Evolutionary conservation across 495 filamentous ascomycete species (phyloP).

Genomic region (Sordaria brevicollis): DNA sequence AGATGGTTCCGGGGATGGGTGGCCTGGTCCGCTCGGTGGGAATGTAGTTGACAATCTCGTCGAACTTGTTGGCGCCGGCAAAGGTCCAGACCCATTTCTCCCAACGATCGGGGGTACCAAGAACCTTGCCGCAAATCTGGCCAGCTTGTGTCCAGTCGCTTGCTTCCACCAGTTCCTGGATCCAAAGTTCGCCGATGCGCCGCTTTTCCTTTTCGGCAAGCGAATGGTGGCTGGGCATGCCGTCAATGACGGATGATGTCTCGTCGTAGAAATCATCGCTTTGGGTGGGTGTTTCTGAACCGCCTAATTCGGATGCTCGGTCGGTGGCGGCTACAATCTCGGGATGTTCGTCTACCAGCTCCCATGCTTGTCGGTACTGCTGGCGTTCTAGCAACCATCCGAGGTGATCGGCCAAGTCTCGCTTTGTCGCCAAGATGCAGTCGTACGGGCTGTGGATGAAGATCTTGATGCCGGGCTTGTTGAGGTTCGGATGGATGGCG

Average conservation of each 20-base stretch:
- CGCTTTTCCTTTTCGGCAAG: constrained; percentile 82
- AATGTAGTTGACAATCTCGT: constrained; percentile 80
- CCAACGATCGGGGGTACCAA: constrained; percentile 72
- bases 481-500: constrained; percentile 34
- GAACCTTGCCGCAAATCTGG: constrained; percentile 64
- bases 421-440: constrained; percentile 74
- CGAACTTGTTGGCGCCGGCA: constrained; percentile 68
- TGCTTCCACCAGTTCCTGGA: constrained; percentile 66
- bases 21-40: constrained; percentile 65
- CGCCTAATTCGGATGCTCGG: constrained; percentile 7
- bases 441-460: constrained; percentile 96
- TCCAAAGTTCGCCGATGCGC: constrained; percentile 84
- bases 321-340: constrained; percentile 46
- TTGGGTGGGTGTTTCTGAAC: constrained; percentile 31
- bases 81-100: constrained; percentile 92
- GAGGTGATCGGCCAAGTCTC: constrained; percentile 76
- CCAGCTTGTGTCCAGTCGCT: constrained; percentile 71
- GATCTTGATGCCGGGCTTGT: constrained; percentile 71
- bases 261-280: constrained; percentile 76
- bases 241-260: constrained; percentile 50
- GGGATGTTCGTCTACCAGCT: constrained; percentile 74
- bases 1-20: constrained; percentile 69
- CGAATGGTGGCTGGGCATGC: constrained; percentile 43
- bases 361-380: constrained; percentile 78
- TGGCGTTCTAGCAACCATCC: constrained; percentile 72